Base-by-base conservation (phyloP, 164 flowering plant genomes). In the Macadamia integrifolia region DNA sequence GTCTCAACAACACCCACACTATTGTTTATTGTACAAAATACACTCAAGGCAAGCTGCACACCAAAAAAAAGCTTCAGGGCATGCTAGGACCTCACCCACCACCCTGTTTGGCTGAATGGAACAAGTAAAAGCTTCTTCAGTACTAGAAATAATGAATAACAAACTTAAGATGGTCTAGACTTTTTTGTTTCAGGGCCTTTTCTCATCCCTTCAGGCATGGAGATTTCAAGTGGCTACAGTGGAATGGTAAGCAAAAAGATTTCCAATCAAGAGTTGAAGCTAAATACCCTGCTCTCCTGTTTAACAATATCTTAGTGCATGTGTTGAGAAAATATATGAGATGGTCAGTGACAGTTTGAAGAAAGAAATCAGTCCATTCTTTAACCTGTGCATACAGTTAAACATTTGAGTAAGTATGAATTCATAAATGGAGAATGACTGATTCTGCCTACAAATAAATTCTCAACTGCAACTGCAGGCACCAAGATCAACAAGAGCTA, bases 281-380 rank as follows among this genome's bases (percentile, higher is more conserved):
- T 31, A 92, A 91, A 71, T 92, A 92, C 75, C 98, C 98, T 35
- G 98, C 96, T 13, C 75, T 92, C 17, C 69, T 92, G 57, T 92
- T 92, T 68, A 92, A 92, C 98, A 92, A 53, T n/a, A 53, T 14
- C 57, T 53, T 13, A 53, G 18, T 14, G 57, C 57, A 53, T 53
- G 15, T 53, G 89, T 92, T 23, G 98, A 92, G 77, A 92, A 87
- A 76, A 80, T 88, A 64, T 90, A 87, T 81, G 98, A 96, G 50
- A 82, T 84, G 83, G 87, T 90, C 68, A 87, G 96, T 64, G 98
- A 92, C 71, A 80, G 77, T 71, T 62, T 92, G 66, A 92, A 92
- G 84, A 92, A 88, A 78, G 96, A 90, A 75, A 86, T 90, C 49
- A 72, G 83, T 63, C 90, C 93, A 64, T 78, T 85, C 61, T 75